Evolutionary conservation across 176 grass and related monocot genomes (phyloP).

Genomic region (Oryza coarctata): DNA sequence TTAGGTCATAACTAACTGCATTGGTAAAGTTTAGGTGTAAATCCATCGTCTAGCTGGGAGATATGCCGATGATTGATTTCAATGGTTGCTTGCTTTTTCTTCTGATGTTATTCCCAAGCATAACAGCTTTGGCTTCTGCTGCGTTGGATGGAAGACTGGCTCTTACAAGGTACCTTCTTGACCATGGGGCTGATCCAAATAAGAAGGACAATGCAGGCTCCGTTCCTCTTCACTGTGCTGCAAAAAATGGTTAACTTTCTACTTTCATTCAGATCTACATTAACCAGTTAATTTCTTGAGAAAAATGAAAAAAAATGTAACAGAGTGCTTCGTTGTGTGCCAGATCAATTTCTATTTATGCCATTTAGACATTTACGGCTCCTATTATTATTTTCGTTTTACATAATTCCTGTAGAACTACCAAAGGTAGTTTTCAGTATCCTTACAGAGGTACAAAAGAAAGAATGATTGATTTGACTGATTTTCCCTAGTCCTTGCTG

Average conservation of each 20-base stretch:
- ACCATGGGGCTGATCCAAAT: slow-evolving; percentile 32
- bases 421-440: background rate
- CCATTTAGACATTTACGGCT: background rate
- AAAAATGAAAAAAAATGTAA: background rate
- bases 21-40: background rate
- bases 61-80: background rate
- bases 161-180: slow-evolving; percentile 28
- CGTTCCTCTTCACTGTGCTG: slow-evolving; percentile 35
- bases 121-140: slow-evolving; percentile 36
- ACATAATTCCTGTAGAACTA: slow-evolving; percentile 19
- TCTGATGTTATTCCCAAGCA: slow-evolving; percentile 29
- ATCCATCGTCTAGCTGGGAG: background rate
- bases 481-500: background rate
- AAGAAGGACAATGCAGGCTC: slow-evolving; percentile 9
- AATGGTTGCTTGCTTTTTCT: background rate
- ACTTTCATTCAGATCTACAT: background rate
- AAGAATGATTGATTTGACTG: background rate
- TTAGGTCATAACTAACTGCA: background rate
- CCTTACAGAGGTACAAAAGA: background rate
- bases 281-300: background rate
- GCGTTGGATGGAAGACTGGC: slow-evolving; percentile 35
- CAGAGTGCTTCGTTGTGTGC: background rate
- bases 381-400: background rate
- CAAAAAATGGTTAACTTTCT: slow-evolving; percentile 28
- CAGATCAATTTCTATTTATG: background rate